These are phyloP conservation scores for Leishmania turanica DNA, from an alignment of 208 protist species.

Conservation along the genomic window DNA sequence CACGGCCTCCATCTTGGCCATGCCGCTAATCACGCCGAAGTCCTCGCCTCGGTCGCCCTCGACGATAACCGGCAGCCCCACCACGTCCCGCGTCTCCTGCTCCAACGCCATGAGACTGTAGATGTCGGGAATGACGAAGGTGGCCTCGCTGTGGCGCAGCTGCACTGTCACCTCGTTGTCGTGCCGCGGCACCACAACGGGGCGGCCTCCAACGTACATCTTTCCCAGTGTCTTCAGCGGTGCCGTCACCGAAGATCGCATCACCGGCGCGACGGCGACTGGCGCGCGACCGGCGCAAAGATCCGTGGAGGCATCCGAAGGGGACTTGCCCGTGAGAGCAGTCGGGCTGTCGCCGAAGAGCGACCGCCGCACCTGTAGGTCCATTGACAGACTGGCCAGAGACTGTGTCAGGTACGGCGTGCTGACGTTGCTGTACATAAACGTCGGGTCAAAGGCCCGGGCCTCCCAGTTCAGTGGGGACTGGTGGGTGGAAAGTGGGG, in stretches of 20 bases:
- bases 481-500: conserved; percentile 18
- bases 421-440: conserved; percentile 27
- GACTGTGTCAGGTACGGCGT: conserved; percentile 24
- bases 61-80: conserved; percentile 71
- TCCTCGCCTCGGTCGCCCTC: conserved; percentile 88
- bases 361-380: conserved; percentile 14
- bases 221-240: conserved; percentile 35
- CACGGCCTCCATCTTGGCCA: conserved; percentile 9
- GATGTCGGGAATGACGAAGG: conserved; percentile 59
- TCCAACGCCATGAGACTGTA: conserved; percentile 42
- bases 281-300: neutral
- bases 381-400: conserved; percentile 17
- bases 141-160: conserved; percentile 47
- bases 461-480: conserved; percentile 36
- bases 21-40: conserved; percentile 54
- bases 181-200: conserved; percentile 48
- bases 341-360: conserved; percentile 25
- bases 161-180: conserved; percentile 63
- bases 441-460: conserved; percentile 25
- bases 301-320: conserved; percentile 1
- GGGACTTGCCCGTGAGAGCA: neutral
- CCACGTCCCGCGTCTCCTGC: conserved; percentile 42
- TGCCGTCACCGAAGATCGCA: neutral
- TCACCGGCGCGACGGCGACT: neutral
- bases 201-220: conserved; percentile 57